phyloP scores from a whole-genome alignment of 2,329 filamentous ascomycete species.

The Nigrospora sphaerica region DNA sequence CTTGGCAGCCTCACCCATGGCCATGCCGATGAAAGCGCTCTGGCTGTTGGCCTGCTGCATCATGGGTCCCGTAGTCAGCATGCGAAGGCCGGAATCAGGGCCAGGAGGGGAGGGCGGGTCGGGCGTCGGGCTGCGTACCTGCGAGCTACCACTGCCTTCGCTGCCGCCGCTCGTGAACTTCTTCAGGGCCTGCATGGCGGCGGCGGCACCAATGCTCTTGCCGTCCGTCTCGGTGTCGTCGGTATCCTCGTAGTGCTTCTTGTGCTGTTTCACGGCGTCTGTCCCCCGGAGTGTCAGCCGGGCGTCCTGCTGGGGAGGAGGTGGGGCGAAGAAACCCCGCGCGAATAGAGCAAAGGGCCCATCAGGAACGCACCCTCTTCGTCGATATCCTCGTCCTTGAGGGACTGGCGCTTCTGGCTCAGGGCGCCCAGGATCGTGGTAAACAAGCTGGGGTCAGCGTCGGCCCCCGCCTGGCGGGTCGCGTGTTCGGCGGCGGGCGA shows the following conservation, averaged over 20 bases:
- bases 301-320: too few species aligned
- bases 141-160: constrained; percentile 35
- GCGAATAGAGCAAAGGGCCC: too few species aligned
- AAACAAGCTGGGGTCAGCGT: constrained; percentile 42
- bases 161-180: constrained; percentile 60
- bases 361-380: constrained; percentile 34
- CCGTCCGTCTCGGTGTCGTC: constrained; percentile 39
- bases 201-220: constrained; percentile 58
- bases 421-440: constrained; percentile 38
- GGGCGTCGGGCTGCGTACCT: constrained; percentile 11
- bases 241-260: constrained; percentile 60
- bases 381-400: constrained; percentile 39
- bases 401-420: constrained; percentile 39
- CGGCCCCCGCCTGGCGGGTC: constrained; percentile 35
- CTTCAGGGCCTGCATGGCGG: constrained; percentile 76
- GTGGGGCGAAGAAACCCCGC: not conserved
- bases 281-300: not conserved
- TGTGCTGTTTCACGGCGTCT: constrained; percentile 68
- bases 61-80: not conserved
- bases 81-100: too few species aligned
- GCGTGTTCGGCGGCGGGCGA: constrained; percentile 40
- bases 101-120: too few species aligned
- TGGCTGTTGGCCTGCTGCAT: constrained; percentile 46
- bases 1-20: constrained; percentile 83
- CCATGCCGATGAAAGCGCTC: constrained; percentile 75